Base-by-base conservation (phyloP, 2,329 filamentous ascomycete species). In the Apiospora rasikravindrae region DNA sequence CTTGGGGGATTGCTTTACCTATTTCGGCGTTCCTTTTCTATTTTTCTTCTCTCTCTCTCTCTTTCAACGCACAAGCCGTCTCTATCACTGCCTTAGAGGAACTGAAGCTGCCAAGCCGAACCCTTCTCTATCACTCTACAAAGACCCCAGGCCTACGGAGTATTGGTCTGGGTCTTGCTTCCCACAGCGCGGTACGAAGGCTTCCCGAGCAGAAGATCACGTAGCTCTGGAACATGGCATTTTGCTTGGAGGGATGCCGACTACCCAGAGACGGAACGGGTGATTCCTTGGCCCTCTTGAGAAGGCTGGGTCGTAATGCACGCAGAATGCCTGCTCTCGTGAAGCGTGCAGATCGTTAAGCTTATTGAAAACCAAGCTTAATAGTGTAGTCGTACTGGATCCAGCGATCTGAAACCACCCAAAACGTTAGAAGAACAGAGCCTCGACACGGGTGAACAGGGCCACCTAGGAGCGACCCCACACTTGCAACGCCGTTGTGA, bases 401-500 rank as follows among this genome's bases (percentile, higher is more conserved):
- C 57, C 57, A 40, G 19, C 57, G 57, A 64, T 64, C 57, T 64
- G 57, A 64, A 64, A 64, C 57, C 57, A 64, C 22, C 57, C 57
- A 40, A 64, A 64, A 64, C 57, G 33, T 22, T 64, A 64, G 53
- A 37, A 37, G 53, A 37, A 29, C 53, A 29, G 29, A 64, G 53
- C 53, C 53, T 64, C 53, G 53, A 64, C 22, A 64, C 19, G 33
- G 6, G 1, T n/a, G 26, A 4, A 37, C 57, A 64, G 57, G 57
- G 57, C 10, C 37, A 37, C 22, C 33, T 64, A 40, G 22, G 33
- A 69, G 29, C 33, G 22, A n/a, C 44, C 44, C 67, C 67, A 69
- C 67, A 47, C 16, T 19, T 69, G 67, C 44, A 69, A 69, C 67
- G 49, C 44, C 44, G 67, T 37, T 69, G 67, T 69, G 47, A 69